Conservation (phyloP, 2,329 filamentous ascomycete genomes). For the Endoconidiophora polonica region DNA sequence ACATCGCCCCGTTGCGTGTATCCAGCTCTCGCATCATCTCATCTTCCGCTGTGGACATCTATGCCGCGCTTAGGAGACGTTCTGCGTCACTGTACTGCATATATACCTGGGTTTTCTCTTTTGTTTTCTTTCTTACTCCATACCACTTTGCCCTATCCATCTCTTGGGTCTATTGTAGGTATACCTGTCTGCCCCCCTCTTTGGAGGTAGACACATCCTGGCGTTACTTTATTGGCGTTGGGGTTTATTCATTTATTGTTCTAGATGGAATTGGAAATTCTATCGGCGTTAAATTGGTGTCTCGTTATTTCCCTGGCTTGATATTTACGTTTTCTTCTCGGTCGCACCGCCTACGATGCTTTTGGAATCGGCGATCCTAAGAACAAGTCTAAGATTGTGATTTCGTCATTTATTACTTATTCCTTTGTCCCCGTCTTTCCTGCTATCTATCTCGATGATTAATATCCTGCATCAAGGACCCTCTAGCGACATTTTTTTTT, state of each 20-base stretch:
- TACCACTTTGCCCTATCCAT: not conserved
- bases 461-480: too few species aligned
- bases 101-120: conserved; percentile 2
- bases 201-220: not conserved
- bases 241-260: not conserved
- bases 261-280: too few species aligned
- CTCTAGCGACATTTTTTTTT: too few species aligned
- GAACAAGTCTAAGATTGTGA: not conserved
- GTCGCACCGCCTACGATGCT: too few species aligned
- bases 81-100: conserved; percentile 1
- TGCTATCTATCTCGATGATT: too few species aligned
- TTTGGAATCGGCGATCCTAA: not conserved
- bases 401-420: not conserved
- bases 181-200: not conserved
- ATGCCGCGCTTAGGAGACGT: not conserved
- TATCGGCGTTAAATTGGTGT: too few species aligned
- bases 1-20: not conserved
- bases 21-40: not conserved
- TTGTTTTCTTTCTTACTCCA: not conserved
- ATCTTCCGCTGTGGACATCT: too few species aligned
- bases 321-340: too few species aligned
- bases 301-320: not conserved
- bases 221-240: not conserved
- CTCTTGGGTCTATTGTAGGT: not conserved
- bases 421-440: too few species aligned